phyloP scores from a whole-genome alignment of 177 flowering plant species.

The Vitis hybrid region DNA sequence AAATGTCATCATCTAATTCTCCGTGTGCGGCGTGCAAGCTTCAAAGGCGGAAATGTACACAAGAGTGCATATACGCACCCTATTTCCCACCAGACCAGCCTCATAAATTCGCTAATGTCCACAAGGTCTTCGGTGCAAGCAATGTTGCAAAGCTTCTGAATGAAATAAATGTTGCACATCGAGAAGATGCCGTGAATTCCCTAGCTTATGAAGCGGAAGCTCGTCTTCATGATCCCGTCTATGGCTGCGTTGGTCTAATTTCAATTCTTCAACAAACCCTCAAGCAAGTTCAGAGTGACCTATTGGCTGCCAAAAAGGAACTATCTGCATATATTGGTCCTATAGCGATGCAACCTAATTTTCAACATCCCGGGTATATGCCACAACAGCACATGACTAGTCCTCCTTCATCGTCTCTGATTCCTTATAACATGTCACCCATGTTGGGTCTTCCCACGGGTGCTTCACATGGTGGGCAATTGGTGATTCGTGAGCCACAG shows the following conservation, averaged over 20 bases:
- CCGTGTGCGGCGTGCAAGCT: conserved; percentile 35
- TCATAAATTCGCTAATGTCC: too few species aligned
- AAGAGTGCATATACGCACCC: conserved; percentile 27
- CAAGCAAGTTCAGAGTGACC: conserved; percentile 20
- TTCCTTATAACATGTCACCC: conserved; percentile 14
- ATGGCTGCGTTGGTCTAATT: conserved; percentile 12
- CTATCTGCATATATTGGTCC: conserved; percentile 18
- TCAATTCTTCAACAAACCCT: conserved; percentile 16
- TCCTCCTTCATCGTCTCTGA: neutral
- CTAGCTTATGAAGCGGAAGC: too few species aligned
- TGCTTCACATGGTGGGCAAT: too few species aligned
- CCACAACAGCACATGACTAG: conserved; percentile 12
- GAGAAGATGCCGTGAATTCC: conserved; percentile 19
- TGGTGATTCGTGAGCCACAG: too few species aligned
- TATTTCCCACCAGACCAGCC: neutral
- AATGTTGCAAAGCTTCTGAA: conserved; percentile 25
- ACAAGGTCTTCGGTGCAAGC: conserved; percentile 20
- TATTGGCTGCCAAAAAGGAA: conserved; percentile 24
- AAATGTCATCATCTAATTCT: conserved; percentile 17
- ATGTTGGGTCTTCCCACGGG: conserved; percentile 16
- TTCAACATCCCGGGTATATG: neutral
- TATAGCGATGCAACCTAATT: too few species aligned
- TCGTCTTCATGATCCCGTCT: too few species aligned
- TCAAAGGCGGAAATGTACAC: conserved; percentile 21
- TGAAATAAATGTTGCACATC: conserved; percentile 11